Evolutionary conservation across 2,329 filamentous ascomycete genomes (phyloP).

Genomic region (Claviceps africana): DNA sequence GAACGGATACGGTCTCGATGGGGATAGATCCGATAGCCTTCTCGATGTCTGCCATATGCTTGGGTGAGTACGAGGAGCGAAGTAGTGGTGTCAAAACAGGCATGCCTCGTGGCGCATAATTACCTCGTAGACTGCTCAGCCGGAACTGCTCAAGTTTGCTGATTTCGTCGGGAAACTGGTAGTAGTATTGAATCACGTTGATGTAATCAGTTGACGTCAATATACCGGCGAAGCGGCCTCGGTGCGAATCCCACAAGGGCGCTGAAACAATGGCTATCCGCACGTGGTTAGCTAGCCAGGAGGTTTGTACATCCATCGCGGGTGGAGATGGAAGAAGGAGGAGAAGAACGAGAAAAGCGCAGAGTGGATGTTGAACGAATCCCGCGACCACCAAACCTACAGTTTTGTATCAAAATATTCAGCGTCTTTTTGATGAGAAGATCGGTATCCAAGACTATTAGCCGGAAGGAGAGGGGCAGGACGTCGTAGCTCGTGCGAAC

Average conservation of each 20-base stretch:
- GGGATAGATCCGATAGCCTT: constrained; percentile 81
- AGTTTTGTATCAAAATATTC: constrained; percentile 90
- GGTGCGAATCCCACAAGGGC: constrained; percentile 89
- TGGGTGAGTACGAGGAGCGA: constrained; percentile 8
- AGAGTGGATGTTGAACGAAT: neutral
- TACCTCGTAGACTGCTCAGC: constrained; percentile 81
- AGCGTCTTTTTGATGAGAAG: constrained; percentile 94
- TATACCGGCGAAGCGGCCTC: constrained; percentile 83
- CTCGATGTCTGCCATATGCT: constrained; percentile 60
- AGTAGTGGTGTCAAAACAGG: neutral
- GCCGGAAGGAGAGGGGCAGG: constrained; percentile 83
- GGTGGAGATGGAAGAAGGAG: neutral
- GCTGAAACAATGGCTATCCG: constrained; percentile 82
- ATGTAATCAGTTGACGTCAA: constrained; percentile 95
- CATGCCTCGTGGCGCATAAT: constrained; percentile 11
- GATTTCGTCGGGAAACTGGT: constrained; percentile 84
- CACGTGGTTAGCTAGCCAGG: neutral
- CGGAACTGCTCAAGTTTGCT: constrained; percentile 87
- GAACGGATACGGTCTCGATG: constrained; percentile 90
- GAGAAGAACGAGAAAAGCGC: no score
- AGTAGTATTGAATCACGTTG: constrained; percentile 98
- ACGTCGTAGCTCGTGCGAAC: constrained; percentile 97
- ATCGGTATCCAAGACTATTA: constrained; percentile 90
- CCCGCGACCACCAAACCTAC: constrained; percentile 31
- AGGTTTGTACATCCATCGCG: neutral